Evolutionary conservation across 106 monocot genomes (phyloP).

Genomic region (Posidonia australis): DNA sequence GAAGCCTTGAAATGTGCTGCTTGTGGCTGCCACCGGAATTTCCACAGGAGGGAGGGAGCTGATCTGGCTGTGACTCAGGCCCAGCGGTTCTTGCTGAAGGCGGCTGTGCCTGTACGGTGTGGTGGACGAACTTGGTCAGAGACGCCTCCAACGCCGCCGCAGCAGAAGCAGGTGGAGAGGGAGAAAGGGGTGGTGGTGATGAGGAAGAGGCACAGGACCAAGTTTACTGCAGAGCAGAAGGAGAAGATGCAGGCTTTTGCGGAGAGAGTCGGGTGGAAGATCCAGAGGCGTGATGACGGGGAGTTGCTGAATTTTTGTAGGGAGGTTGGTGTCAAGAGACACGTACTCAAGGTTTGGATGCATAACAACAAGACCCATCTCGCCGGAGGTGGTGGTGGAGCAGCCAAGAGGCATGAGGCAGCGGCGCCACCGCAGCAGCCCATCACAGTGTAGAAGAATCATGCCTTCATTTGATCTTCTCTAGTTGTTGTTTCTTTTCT

Average conservation of each 20-base stretch:
- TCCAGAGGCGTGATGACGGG: constrained; percentile 60
- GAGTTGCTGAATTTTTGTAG: constrained; percentile 44
- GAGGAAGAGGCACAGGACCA: constrained; percentile 36
- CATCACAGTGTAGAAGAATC: too few species aligned
- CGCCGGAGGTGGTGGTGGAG: constrained; percentile 9
- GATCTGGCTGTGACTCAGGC: not conserved
- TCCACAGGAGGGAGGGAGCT: constrained; percentile 51
- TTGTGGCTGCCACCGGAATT: constrained; percentile 81
- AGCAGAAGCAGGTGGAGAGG: not conserved
- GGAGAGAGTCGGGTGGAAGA: constrained; percentile 62
- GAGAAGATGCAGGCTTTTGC: constrained; percentile 61
- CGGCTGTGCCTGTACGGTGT: not conserved
- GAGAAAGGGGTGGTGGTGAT: constrained; percentile 15
- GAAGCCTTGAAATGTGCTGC: constrained; percentile 69
- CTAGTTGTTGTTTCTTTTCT: too few species aligned
- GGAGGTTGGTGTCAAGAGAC: constrained; percentile 42
- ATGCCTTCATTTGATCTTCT: too few species aligned
- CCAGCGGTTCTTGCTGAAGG: not conserved
- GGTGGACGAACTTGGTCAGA: not conserved
- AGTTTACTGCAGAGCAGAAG: constrained; percentile 71
- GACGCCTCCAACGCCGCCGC: not conserved
- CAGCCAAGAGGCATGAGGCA: not conserved
- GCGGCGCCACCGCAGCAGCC: too few species aligned
- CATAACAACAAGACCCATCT: constrained; percentile 77
- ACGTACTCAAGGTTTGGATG: constrained; percentile 88